Evolutionary conservation across 345 rosid species (phyloP).

Genomic region (Turnera subulata): DNA sequence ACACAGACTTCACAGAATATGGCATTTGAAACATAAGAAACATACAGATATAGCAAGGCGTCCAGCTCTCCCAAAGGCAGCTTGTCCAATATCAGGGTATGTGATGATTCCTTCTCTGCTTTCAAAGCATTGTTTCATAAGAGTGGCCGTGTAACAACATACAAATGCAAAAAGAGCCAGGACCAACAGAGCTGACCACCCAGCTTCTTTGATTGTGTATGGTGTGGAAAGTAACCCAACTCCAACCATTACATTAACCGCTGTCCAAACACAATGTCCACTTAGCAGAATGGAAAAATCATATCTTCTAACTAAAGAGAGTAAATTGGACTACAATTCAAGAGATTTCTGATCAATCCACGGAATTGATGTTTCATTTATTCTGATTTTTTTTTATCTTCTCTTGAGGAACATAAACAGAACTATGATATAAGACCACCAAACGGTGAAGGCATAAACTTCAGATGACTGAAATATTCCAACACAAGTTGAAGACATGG

Average conservation of each 20-base stretch:
- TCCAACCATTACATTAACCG: constrained; percentile 83
- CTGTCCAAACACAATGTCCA: constrained; percentile 32
- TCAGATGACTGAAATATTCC: not conserved
- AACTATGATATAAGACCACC: too few relatives aligned
- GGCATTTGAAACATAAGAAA: constrained; percentile 2
- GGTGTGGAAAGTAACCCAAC: constrained; percentile 92
- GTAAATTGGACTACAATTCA: not conserved
- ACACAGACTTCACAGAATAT: not conserved
- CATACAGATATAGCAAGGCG: constrained; percentile 76
- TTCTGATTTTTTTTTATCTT: not conserved
- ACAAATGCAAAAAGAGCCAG: constrained; percentile 49
- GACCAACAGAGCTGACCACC: constrained; percentile 72
- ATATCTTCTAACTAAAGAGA: too few relatives aligned
- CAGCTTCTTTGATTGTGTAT: constrained; percentile 64
- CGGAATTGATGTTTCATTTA: not conserved
- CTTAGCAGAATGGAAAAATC: not conserved
- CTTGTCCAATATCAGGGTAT: constrained; percentile 94
- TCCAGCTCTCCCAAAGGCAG: constrained; percentile 89
- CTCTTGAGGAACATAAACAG: not conserved
- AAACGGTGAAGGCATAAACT: not conserved
- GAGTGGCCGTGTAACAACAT: constrained; percentile 83
- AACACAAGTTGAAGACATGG: not conserved
- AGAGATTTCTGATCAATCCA: not conserved
- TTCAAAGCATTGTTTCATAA: constrained; percentile 81
- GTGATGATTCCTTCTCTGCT: constrained; percentile 60